Evolutionary conservation across 2,329 filamentous ascomycete genomes (phyloP), one percentile per base, ranked within the genome.

Genomic region (Periconia sp.): DNA sequence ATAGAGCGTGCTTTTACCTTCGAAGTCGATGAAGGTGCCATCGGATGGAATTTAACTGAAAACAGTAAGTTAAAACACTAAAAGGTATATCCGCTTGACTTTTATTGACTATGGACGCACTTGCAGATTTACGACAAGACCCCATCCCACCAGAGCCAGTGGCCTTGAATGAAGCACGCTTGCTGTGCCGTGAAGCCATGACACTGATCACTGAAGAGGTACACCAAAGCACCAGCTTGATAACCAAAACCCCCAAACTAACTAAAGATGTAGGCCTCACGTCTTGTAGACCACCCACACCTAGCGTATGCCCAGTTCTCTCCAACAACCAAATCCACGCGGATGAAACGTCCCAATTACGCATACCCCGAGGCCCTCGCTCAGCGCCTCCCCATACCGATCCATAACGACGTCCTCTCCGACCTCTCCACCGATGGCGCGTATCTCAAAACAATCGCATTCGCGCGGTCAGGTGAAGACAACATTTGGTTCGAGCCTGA

Each of bases 311-410:
- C 66, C 14, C 56, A 70, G 37, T 70, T 57, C 54, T 52, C 66
- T 50, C 42, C 47, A 15, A 60, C 52, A 37, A 66, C 65, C 3
- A 61, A 62, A 20, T 54, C 54, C 11, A 70, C 65, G 5, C 61
- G 57, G 17, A 68, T 70, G 64, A 68, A 70, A 50, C 63, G 64
- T 8, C 65, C 66, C 40, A 68, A 66, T 54, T 70, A 68, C 50
- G 58, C 65, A 2, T 68, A 65, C 48, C 66, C 66, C 6, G 62
- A 70, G 18, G 63, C 66, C n/a, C 60, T 70, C 7, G 57, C 63
- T 30, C 55, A 61, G 31, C 55, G 65, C 6, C 58, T 69, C 1
- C 66, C 66, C 1, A 50, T 65, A 15, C 64, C 63, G 7, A 62
- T 68, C 37, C 60, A 62, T 54, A 66, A 69, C 51, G 64, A 66